Percentiles rank a stretch among this genome's conserved stretches.
These are phyloP conservation scores for Neurospora hispaniola DNA, from an alignment of 495 filamentous ascomycete species.

Conservation along the genomic window DNA sequence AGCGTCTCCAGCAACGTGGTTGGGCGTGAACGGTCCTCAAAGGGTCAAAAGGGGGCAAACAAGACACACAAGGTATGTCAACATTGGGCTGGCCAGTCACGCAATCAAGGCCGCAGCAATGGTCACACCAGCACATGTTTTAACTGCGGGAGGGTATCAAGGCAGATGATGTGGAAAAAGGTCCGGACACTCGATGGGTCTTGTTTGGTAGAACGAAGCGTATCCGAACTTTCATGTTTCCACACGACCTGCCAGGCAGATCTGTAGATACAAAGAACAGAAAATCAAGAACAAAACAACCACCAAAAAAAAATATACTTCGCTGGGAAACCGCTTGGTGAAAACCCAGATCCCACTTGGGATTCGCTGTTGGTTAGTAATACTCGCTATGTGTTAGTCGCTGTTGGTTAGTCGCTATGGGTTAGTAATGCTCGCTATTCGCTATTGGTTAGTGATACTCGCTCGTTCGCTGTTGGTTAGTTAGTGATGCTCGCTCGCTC, in stretches of 20 bases:
- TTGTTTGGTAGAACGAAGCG: no score
- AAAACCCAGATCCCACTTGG: background rate
- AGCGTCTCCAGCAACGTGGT: background rate
- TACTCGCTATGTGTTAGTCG: background rate
- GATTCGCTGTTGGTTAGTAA: background rate
- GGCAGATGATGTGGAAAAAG: background rate
- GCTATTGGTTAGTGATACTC: no score
- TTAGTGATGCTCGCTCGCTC: no score
- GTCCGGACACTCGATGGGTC: no score
- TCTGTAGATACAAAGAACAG: no score
- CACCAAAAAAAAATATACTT: background rate
- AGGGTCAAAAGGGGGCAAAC: background rate
- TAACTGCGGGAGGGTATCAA: background rate
- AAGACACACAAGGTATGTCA: background rate
- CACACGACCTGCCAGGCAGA: background rate
- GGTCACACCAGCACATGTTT: background rate
- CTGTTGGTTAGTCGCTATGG: background rate
- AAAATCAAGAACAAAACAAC: background rate
- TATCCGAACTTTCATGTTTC: no score
- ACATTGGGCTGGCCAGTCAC: background rate
- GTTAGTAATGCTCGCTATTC: no score
- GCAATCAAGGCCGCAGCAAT: background rate
- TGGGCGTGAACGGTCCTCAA: background rate
- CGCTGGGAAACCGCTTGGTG: background rate
- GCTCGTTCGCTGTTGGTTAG: no score